Evolutionary conservation across 305 asterid species (phyloP).

Genomic region (Coffea humblotiana): DNA sequence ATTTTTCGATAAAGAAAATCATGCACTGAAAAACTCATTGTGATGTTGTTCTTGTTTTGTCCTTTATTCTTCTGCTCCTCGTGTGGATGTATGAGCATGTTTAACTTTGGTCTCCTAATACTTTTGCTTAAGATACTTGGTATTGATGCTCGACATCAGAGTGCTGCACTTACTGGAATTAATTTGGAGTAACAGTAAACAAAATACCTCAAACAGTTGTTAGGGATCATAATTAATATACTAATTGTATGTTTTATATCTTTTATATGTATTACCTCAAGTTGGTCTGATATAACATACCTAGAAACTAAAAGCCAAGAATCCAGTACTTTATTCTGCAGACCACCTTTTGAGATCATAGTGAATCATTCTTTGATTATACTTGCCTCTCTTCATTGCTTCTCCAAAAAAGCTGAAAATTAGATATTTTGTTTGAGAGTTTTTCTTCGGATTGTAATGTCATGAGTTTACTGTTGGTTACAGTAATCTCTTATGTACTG

Average conservation of each 20-base stretch:
- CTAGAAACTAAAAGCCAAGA: not conserved
- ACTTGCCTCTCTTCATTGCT: not conserved
- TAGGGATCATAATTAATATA: not conserved
- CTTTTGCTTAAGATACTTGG: not conserved
- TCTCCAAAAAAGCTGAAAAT: constrained; percentile 1
- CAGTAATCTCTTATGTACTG: constrained; percentile 36
- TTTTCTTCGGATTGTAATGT: constrained; percentile 10
- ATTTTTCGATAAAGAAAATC: not conserved
- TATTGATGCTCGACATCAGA: not conserved
- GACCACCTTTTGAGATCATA: not conserved
- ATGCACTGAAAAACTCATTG: too few species aligned
- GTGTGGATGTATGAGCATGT: not conserved
- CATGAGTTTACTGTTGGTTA: constrained; percentile 25
- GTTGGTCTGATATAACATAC: not conserved
- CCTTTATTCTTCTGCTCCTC: not conserved
- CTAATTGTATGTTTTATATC: not conserved
- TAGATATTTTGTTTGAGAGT: not conserved
- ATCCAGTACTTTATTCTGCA: not conserved
- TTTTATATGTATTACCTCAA: not conserved
- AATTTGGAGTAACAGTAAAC: not conserved
- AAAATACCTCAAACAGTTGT: not conserved
- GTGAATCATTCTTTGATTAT: not conserved
- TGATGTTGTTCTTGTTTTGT: not conserved
- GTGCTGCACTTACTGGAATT: not conserved
- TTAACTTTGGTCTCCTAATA: not conserved